Conservation (phyloP, 1,284 basidiomycete species). For the Ganoderma sinense region DNA sequence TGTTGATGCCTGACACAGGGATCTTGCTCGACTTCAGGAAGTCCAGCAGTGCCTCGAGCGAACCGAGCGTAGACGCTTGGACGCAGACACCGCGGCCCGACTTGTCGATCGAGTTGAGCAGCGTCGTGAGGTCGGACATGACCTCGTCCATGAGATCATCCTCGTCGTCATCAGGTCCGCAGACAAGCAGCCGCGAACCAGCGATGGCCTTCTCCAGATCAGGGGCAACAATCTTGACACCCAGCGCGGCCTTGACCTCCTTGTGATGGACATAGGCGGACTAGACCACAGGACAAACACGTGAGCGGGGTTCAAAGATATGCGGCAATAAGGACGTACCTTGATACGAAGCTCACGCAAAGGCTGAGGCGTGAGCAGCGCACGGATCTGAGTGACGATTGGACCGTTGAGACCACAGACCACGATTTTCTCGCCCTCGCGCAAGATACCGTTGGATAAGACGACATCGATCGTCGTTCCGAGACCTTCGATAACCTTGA, state of each 20-base stretch:
- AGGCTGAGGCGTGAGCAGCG: constrained; percentile 96
- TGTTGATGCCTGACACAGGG: constrained; percentile 97
- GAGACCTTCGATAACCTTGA: constrained; percentile 98
- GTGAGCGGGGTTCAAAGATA: constrained; percentile 6
- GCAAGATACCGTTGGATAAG: constrained; percentile 93
- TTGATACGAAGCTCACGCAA: constrained; percentile 96
- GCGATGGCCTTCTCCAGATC: constrained; percentile 99
- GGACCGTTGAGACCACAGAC: constrained; percentile 98
- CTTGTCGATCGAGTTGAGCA: constrained; percentile 94
- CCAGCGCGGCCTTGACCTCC: constrained; percentile 96
- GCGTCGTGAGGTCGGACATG: constrained; percentile 94
- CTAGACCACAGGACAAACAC: constrained; percentile 47
- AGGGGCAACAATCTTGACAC: constrained; percentile 96
- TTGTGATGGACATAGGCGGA: constrained; percentile 98
- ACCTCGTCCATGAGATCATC: constrained; percentile 95
- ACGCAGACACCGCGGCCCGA: constrained; percentile 97
- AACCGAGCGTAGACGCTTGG: constrained; percentile 97
- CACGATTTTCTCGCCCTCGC: constrained; percentile 95
- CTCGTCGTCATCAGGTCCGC: constrained; percentile 95
- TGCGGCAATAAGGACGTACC: constrained; percentile 50
- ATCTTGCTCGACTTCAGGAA: constrained; percentile 97
- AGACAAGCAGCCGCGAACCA: constrained; percentile 92
- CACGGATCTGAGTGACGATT: constrained; percentile 95
- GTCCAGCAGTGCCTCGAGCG: constrained; percentile 95
- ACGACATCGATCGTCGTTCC: constrained; percentile 99